Conservation (phyloP, 495 filamentous ascomycete genomes). For the Aspergillus biplanus region DNA sequence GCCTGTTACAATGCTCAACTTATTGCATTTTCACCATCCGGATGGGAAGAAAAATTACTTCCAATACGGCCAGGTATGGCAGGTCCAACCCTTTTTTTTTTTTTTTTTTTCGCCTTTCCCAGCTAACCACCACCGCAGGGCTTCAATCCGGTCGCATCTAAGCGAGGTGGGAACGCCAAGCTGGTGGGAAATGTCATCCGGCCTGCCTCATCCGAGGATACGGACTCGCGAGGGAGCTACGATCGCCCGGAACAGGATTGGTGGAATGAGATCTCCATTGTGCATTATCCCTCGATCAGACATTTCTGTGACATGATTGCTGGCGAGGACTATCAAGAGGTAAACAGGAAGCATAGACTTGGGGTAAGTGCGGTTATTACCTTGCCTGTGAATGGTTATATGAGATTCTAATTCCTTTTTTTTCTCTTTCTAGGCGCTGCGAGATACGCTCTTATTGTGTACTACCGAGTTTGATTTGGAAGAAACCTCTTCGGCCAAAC, state of each 20-base stretch:
- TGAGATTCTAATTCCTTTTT: neutral
- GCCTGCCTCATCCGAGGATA: slow-evolving; percentile 19
- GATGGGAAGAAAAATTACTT: slow-evolving; percentile 58
- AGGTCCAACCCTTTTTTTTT: neutral
- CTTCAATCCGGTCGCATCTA: slow-evolving; percentile 58
- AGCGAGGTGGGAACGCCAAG: slow-evolving; percentile 62
- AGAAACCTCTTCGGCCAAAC: slow-evolving; percentile 28
- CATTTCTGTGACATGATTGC: slow-evolving; percentile 70
- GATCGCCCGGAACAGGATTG: slow-evolving; percentile 40
- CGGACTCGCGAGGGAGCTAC: slow-evolving; percentile 32
- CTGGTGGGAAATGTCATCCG: slow-evolving; percentile 62
- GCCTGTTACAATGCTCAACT: slow-evolving; percentile 69
- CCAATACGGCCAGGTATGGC: slow-evolving; percentile 54
- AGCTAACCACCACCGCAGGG: neutral
- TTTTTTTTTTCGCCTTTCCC: neutral
- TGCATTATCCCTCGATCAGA: slow-evolving; percentile 65
- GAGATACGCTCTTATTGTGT: slow-evolving; percentile 67
- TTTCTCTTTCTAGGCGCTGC: slow-evolving; percentile 40
- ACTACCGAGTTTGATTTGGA: slow-evolving; percentile 58
- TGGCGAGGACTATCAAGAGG: slow-evolving; percentile 64
- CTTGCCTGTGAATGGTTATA: slow-evolving; percentile 2
- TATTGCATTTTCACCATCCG: slow-evolving; percentile 61
- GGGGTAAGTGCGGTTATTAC: slow-evolving; percentile 35
- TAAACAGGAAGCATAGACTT: slow-evolving; percentile 59
- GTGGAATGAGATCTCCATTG: slow-evolving; percentile 64